Percentiles rank a stretch among this genome's conserved stretches.
These are phyloP conservation scores for Lentinula edodes DNA, from an alignment of 768 basidiomycete species.

Conservation along the genomic window DNA sequence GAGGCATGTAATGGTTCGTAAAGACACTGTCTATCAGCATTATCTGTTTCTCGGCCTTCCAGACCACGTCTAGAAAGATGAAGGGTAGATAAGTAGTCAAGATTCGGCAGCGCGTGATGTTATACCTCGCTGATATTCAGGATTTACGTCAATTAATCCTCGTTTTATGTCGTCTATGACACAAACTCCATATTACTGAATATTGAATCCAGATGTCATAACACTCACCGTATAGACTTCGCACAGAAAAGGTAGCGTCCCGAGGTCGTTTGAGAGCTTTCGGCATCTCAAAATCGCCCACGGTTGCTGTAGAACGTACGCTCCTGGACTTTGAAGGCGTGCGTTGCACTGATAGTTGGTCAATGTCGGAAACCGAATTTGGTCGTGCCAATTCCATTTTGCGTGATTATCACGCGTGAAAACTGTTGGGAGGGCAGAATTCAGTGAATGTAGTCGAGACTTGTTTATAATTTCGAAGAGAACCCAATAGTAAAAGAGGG, in stretches of 20 bases:
- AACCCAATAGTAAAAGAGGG: no score
- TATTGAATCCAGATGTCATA: neutral
- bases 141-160: slow-evolving; percentile 1
- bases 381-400: no score
- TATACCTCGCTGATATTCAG: slow-evolving; percentile 6
- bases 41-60: slow-evolving; percentile 45
- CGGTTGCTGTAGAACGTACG: neutral
- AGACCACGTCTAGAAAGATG: slow-evolving; percentile 29
- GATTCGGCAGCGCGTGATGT: neutral
- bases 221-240: neutral
- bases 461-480: no score
- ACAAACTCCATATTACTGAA: no score
- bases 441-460: no score
- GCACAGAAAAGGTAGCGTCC: neutral
- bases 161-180: neutral
- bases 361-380: neutral
- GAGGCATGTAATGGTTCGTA: slow-evolving; percentile 53
- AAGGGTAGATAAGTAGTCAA: no score
- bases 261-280: slow-evolving; percentile 1
- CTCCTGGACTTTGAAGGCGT: no score
- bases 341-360: neutral
- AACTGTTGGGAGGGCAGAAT: no score
- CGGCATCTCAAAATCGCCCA: neutral
- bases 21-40: slow-evolving; percentile 50
- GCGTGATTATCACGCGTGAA: no score